Percentiles rank a stretch among this genome's conserved stretches.
Evolutionary conservation across 768 basidiomycete genomes (phyloP).

Genomic region (Pleurotus cornucopiae): DNA sequence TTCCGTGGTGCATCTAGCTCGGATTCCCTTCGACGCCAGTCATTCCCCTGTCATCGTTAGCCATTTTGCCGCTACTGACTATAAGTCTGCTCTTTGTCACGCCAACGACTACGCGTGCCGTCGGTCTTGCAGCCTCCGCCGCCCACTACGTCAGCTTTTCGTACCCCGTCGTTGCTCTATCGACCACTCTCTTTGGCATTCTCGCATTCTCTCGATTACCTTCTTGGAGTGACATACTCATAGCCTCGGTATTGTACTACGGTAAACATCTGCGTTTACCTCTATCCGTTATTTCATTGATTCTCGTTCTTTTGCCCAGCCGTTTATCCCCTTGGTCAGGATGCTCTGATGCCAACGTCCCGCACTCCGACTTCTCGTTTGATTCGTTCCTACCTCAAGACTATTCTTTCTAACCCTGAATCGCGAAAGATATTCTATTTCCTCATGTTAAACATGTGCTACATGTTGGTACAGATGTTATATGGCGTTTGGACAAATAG

Average conservation of each 20-base stretch:
- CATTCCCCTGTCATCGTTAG: slow-evolving; percentile 54
- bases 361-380: slow-evolving; percentile 52
- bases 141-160: slow-evolving; percentile 57
- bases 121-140: slow-evolving; percentile 44
- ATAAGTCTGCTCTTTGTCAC: slow-evolving; percentile 58
- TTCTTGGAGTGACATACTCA: slow-evolving; percentile 53
- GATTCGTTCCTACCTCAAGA: slow-evolving; percentile 74
- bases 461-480: slow-evolving; percentile 96
- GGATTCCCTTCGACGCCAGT: slow-evolving; percentile 45
- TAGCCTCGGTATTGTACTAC: slow-evolving; percentile 56
- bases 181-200: slow-evolving; percentile 50
- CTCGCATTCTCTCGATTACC: slow-evolving; percentile 63
- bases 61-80: slow-evolving; percentile 58
- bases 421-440: slow-evolving; percentile 97
- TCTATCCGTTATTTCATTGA: background rate
- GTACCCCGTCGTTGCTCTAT: slow-evolving; percentile 46
- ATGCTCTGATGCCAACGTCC: slow-evolving; percentile 35
- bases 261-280: slow-evolving; percentile 36
- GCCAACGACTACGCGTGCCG: slow-evolving; percentile 44
- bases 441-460: slow-evolving; percentile 87
- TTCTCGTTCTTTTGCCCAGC: slow-evolving; percentile 26
- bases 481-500: slow-evolving; percentile 99
- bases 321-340: slow-evolving; percentile 45
- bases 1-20: slow-evolving; percentile 29
- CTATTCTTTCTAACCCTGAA: slow-evolving; percentile 87